Evolutionary conservation across 129 eudicot genomes (phyloP), one percentile per base, ranked within the genome.

Genomic region (Calendula officinalis): DNA sequence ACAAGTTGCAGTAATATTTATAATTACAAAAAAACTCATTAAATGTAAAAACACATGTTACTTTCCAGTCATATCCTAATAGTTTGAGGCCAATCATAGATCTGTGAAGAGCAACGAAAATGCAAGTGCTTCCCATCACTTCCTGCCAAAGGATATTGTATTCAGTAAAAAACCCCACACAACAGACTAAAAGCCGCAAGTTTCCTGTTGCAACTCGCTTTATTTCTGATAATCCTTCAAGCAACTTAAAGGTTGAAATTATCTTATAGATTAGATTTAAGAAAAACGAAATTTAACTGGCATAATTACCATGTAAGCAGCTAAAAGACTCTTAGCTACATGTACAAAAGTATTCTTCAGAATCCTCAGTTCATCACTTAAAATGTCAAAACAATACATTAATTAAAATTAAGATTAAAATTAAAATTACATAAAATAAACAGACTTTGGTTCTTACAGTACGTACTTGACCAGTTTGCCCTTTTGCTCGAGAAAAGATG

Each of bases 101-200:
- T 77, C 87, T 81, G 52, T 92, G 95, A 45, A 92, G 91, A 70
- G 99, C 96, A 76, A 88, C 71, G 76, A 88, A 92, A 40, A 74
- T 56, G 52, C 91, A 81, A 44, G 96, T 92, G 75, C 99, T 88
- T 71, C 99, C 99, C 45, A 75, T 40, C 67, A 86, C 83, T 75
- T 85, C 99, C 99, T 92, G n/a, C n/a, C n/a, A n/a, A n/a, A n/a
- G n/a, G n/a, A n/a, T n/a, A n/a, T n/a, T n/a, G n/a, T n/a, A n/a
- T n/a, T n/a, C n/a, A n/a, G n/a, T n/a, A n/a, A n/a, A n/a, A n/a
- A n/a, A n/a, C n/a, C n/a, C n/a, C n/a, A n/a, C n/a, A n/a, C n/a
- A n/a, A n/a, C n/a, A n/a, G n/a, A n/a, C n/a, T n/a, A n/a, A n/a
- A n/a, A n/a, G n/a, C n/a, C n/a, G n/a, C n/a, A n/a, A n/a, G n/a